Conservation (phyloP, 2,329 filamentous ascomycete species). For the Scedosporium aurantiacum region DNA sequence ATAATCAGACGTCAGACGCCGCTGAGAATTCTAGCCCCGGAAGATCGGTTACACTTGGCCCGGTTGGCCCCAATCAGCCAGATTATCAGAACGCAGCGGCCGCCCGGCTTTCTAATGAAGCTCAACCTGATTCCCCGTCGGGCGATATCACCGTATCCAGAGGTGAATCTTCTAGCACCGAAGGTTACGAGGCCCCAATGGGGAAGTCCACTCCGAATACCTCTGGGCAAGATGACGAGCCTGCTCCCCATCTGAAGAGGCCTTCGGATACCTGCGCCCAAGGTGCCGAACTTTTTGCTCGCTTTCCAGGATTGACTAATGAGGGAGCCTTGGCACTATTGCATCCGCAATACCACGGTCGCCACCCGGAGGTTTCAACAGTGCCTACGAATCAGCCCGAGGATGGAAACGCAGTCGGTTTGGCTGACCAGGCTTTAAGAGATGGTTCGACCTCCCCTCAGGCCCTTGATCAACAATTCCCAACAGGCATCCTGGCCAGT, state of each 20-base stretch:
- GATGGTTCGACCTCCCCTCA: not conserved
- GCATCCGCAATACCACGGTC: not conserved
- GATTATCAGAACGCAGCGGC: not conserved
- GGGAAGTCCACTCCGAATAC: not conserved
- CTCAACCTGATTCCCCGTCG: slow-evolving; percentile 47
- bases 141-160: not conserved
- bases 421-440: not conserved
- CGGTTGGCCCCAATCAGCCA: not conserved
- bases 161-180: not conserved
- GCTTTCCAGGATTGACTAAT: not conserved
- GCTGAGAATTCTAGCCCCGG: not conserved
- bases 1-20: not conserved
- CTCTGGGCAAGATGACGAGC: not conserved
- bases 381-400: not conserved
- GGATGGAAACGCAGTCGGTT: not conserved
- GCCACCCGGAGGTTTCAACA: not conserved
- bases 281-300: not conserved
- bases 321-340: not conserved
- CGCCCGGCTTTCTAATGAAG: slow-evolving; percentile 51
- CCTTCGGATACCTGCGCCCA: no score
- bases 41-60: not conserved
- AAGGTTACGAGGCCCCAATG: not conserved
- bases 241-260: no score
- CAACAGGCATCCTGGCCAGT: not conserved
- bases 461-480: not conserved